Base-by-base conservation (phyloP, 352 stramenopile genomes). In the Pythium chondricola region DNA sequence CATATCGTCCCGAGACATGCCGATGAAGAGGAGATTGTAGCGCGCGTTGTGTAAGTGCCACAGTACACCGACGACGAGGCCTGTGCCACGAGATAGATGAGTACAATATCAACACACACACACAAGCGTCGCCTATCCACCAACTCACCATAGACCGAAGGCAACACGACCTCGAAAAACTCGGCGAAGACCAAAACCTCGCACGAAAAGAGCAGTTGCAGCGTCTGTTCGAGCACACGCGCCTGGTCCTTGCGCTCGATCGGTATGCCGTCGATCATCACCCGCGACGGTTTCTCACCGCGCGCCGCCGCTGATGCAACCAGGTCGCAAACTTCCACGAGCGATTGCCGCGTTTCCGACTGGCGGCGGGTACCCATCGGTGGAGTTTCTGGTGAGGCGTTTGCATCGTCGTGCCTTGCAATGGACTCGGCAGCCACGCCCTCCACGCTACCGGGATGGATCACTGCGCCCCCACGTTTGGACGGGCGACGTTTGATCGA, bases 31-130 rank as follows among this genome's bases (percentile, higher is more conserved):
- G 10, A 62, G 36, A 37, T 63, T 71, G 36, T 68, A 67, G 6
- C 47, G 43, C 27, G 52, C 39, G 14, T 56, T 71, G 17, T 62
- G 63, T 3, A 73, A 44, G 21, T 48, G 37, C 63, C 56, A 67
- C 2, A 69, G 35, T 6, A 52, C 31, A 1, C 26, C 41, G 18
- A 71, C 21, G 10, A 65, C 25, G 3, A 66, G n/a, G 37, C 52
- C 53, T 61, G 32, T 4, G 24, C 4, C 22, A 47, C 9, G 17
- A 14, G 5, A 61, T 37, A 18, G 14, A 8, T 48, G 9, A 46
- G 40, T 22, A 3, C 2, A 21, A 22, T 9, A 45, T 20, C n/a
- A n/a, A n/a, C n/a, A n/a, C n/a, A n/a, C n/a, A n/a, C n/a, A n/a
- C n/a, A n/a, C n/a, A n/a, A n/a, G n/a, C n/a, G n/a, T n/a, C n/a